Evolutionary conservation across 441 rosid species (phyloP).

Genomic region (Jatropha podagrica): DNA sequence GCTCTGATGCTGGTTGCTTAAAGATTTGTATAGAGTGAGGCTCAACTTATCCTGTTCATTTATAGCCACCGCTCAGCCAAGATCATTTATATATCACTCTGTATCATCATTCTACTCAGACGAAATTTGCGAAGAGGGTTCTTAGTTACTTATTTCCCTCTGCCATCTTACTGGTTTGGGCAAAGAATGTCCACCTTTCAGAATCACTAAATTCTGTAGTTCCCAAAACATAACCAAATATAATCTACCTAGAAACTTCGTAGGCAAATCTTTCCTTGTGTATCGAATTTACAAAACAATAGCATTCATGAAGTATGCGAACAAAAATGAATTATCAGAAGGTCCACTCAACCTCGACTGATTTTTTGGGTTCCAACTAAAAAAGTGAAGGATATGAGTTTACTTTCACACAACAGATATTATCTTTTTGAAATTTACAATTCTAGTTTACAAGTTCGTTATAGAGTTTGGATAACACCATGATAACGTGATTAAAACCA

Average conservation of each 20-base stretch:
- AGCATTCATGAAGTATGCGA: neutral
- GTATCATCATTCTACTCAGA: neutral
- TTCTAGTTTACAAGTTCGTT: neutral
- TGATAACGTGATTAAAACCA: neutral
- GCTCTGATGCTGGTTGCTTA: neutral
- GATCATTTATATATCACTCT: neutral
- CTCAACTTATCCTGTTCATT: neutral
- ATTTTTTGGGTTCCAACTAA: neutral
- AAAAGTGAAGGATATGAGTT: neutral
- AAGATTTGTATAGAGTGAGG: neutral
- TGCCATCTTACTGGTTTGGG: neutral
- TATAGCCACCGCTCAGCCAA: neutral
- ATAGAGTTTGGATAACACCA: neutral
- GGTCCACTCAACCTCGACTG: no score
- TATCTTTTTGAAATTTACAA: neutral
- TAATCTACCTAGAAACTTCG: neutral
- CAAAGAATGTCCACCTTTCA: neutral
- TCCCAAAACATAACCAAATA: neutral
- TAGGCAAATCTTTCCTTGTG: neutral
- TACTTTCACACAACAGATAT: neutral
- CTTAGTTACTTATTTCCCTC: neutral
- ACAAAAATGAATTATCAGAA: neutral
- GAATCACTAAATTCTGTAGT: neutral
- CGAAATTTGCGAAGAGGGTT: neutral
- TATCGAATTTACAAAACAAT: neutral